These are phyloP conservation scores for Hepatocystis sp. DNA, from an alignment of 169 alveolate species.

Conservation along the genomic window DNA sequence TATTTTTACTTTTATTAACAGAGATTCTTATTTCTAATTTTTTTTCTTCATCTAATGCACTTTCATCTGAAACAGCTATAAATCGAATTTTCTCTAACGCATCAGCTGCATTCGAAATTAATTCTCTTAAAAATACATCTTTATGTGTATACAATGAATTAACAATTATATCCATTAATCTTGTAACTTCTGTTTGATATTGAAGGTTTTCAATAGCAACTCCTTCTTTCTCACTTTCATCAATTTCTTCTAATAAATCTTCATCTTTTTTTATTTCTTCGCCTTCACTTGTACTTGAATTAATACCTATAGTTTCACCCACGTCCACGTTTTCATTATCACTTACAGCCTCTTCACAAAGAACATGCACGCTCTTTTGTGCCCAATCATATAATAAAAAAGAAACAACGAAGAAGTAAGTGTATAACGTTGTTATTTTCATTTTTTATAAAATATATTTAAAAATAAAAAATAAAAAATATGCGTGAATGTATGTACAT, in stretches of 20 bases:
- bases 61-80: slow-evolving; percentile 78
- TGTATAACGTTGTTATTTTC: not conserved
- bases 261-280: slow-evolving; percentile 16
- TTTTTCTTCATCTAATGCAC: slow-evolving; percentile 81
- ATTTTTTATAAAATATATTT: too few relatives aligned
- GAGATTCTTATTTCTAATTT: slow-evolving; percentile 95
- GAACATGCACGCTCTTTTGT: not conserved
- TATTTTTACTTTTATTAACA: slow-evolving; percentile 92
- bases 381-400: not conserved
- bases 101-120: slow-evolving; percentile 99
- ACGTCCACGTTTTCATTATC: not conserved
- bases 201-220: slow-evolving; percentile 83
- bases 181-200: slow-evolving; percentile 97
- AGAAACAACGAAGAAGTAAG: not conserved
- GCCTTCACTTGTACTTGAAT: not conserved
- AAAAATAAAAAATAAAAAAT: not conserved
- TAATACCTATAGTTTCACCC: not conserved
- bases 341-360: not conserved
- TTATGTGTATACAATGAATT: slow-evolving; percentile 98
- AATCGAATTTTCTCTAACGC: slow-evolving; percentile 97
- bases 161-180: slow-evolving; percentile 99
- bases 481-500: slow-evolving; percentile 2
- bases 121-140: slow-evolving; percentile 98
- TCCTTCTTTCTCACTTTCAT: slow-evolving; percentile 70
- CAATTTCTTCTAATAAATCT: slow-evolving; percentile 34